A percentile compares a stretch with the other conserved stretches of the same genome.
These are phyloP conservation scores for Ustilago sp. DNA, from an alignment of 1,284 basidiomycete species.

Conservation along the genomic window DNA sequence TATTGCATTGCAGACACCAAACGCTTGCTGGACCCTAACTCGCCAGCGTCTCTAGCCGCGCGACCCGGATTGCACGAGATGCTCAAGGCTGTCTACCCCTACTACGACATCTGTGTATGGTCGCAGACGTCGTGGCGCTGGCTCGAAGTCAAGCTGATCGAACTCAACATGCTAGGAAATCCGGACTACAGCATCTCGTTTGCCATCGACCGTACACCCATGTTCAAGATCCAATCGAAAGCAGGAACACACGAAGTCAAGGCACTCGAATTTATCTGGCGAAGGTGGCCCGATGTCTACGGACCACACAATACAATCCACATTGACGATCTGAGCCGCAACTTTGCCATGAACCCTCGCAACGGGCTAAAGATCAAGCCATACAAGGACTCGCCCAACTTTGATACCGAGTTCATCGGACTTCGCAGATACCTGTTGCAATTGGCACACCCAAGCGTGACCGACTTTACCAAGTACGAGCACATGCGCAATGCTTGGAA, in stretches of 20 bases:
- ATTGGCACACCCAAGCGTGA: constrained; percentile 46
- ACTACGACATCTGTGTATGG: constrained; percentile 67
- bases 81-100: constrained; percentile 65
- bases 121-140: constrained; percentile 83
- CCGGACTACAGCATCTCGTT: constrained; percentile 51
- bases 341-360: constrained; percentile 86
- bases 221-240: constrained; percentile 85
- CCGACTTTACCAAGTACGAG: constrained; percentile 40
- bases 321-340: constrained; percentile 81
- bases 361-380: constrained; percentile 85
- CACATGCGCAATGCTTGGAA: constrained; percentile 49
- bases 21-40: constrained; percentile 77
- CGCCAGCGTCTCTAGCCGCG: constrained; percentile 81
- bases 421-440: constrained; percentile 52
- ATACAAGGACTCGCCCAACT: constrained; percentile 50
- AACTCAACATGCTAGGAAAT: constrained; percentile 80
- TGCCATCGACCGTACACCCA: constrained; percentile 81
- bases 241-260: constrained; percentile 77
- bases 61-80: constrained; percentile 86
- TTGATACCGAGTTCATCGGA: constrained; percentile 56
- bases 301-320: constrained; percentile 80
- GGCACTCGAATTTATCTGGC: constrained; percentile 66
- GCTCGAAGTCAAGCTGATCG: constrained; percentile 89
- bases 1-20: constrained; percentile 72
- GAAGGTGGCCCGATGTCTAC: constrained; percentile 54